Base-by-base conservation (phyloP, 108 stramenopile species). In the Cyclotella choctawhatcheeana region DNA sequence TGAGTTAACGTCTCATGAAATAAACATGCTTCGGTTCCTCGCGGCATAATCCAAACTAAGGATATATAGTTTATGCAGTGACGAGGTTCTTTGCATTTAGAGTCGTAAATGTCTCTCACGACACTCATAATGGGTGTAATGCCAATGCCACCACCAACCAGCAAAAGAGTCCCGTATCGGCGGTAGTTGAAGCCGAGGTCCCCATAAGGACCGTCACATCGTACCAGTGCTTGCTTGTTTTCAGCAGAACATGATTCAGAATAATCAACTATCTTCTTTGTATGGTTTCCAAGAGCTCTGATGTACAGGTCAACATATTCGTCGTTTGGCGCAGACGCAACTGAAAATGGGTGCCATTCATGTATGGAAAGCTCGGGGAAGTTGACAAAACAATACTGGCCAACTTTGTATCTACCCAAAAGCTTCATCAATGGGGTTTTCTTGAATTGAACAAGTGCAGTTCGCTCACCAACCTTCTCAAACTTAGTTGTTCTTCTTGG, bases 271-370 rank as follows among this genome's bases (percentile, higher is more conserved):
- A 72, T 62, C 4, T 35, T 62, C 35, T 72, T 62, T 17, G 71
- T 72, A 20, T 72, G 71, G 52, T 72, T 35, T 16, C 71, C 71
- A 30, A 72, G 53, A n/a, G 59, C 71, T 45, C 64, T 74, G 32
- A 74, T 74, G 53, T 74, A 74, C 25, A 74, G 43, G 40, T 74
- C 73, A 45, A 66, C 51, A 35, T 44, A 74, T 24, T 63, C 45
- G 22, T 74, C 44, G 25, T 40, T 58, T 37, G 71, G 71, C 18
- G 50, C 73, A 29, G 73, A 74, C 58, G 73, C 73, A 21, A 74
- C 64, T 6, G 73, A 74, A 31, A 74, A 74, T 13, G 73, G 73
- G 53, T 74, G 73, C 73, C 73, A 74, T 29, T 74, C 73, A 66
- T 62, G n/a, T n/a, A n/a, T n/a, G n/a, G n/a, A n/a, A n/a, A n/a